Conservation (phyloP, 768 basidiomycete species). For the Serpula lacrymans region DNA sequence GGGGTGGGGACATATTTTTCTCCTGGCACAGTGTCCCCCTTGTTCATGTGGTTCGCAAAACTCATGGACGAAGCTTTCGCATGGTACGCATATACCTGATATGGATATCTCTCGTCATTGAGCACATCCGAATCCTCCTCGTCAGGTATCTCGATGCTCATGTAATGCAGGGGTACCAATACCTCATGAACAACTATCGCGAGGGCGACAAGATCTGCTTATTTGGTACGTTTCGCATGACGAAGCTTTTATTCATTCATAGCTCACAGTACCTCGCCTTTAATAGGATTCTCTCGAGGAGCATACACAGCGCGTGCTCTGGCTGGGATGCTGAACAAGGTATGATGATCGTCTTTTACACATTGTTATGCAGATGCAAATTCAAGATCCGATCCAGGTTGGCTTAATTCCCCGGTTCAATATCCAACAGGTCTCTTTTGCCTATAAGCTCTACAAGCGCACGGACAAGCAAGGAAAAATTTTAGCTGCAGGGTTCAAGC, state of each 20-base stretch:
- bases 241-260: neutral
- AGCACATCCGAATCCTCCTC: neutral
- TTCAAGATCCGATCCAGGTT: too few species aligned
- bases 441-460: slow-evolving; percentile 67
- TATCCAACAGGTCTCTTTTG: slow-evolving; percentile 65
- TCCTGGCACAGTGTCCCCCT: slow-evolving; percentile 64
- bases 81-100: slow-evolving; percentile 43
- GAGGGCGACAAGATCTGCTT: slow-evolving; percentile 71
- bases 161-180: slow-evolving; percentile 73
- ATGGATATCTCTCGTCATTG: neutral
- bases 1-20: slow-evolving; percentile 50
- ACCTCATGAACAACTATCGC: slow-evolving; percentile 77
- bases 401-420: slow-evolving; percentile 71
- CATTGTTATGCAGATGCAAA: too few species aligned
- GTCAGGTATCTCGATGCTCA: slow-evolving; percentile 66
- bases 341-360: slow-evolving; percentile 20
- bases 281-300: slow-evolving; percentile 79
- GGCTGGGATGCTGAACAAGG: slow-evolving; percentile 73
- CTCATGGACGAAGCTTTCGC: slow-evolving; percentile 68
- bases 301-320: slow-evolving; percentile 67
- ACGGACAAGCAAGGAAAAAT: slow-evolving; percentile 41
- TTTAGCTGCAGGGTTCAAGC: slow-evolving; percentile 66
- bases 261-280: too few species aligned
- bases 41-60: slow-evolving; percentile 57
- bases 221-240: slow-evolving; percentile 45